Percentiles rank a stretch among this genome's conserved stretches.
Evolutionary conservation across 106 monocot genomes (phyloP).

Genomic region (Dendrobium huoshanense): DNA sequence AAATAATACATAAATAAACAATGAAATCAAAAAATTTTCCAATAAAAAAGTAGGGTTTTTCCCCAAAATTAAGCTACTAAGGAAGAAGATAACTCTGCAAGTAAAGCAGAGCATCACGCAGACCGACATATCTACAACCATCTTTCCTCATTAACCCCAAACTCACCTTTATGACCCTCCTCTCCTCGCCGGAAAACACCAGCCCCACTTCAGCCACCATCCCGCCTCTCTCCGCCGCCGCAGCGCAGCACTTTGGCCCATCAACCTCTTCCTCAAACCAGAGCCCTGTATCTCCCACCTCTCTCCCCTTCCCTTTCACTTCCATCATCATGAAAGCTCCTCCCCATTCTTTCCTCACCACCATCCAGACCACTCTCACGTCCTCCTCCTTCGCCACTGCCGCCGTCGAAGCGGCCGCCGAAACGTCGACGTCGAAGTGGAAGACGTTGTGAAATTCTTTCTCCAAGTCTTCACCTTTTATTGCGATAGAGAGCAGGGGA

Average conservation of each 20-base stretch:
- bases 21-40: no score
- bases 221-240: not conserved
- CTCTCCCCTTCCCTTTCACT: slow-evolving; percentile 15
- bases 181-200: slow-evolving; percentile 11
- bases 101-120: slow-evolving; percentile 33
- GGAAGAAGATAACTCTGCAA: slow-evolving; percentile 32
- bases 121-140: slow-evolving; percentile 32
- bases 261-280: slow-evolving; percentile 40
- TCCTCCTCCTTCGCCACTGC: slow-evolving; percentile 1
- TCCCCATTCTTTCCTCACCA: slow-evolving; percentile 16
- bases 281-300: slow-evolving; percentile 14
- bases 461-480: slow-evolving; percentile 10
- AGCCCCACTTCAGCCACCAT: slow-evolving; percentile 24
- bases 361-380: slow-evolving; percentile 30
- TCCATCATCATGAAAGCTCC: slow-evolving; percentile 38
- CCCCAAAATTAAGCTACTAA: no score
- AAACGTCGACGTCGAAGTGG: slow-evolving; percentile 13
- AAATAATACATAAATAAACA: no score
- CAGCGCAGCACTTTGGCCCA: slow-evolving; percentile 15
- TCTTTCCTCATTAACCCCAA: slow-evolving; percentile 29
- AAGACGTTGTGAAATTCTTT: slow-evolving; percentile 2
- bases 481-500: slow-evolving; percentile 11
- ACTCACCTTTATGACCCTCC: slow-evolving; percentile 21
- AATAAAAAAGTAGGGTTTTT: no score
- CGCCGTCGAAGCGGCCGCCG: not conserved